Evolutionary conservation across 768 basidiomycete species (phyloP), one percentile per base, ranked within the genome.

Genomic region (Pholiota molesta): DNA sequence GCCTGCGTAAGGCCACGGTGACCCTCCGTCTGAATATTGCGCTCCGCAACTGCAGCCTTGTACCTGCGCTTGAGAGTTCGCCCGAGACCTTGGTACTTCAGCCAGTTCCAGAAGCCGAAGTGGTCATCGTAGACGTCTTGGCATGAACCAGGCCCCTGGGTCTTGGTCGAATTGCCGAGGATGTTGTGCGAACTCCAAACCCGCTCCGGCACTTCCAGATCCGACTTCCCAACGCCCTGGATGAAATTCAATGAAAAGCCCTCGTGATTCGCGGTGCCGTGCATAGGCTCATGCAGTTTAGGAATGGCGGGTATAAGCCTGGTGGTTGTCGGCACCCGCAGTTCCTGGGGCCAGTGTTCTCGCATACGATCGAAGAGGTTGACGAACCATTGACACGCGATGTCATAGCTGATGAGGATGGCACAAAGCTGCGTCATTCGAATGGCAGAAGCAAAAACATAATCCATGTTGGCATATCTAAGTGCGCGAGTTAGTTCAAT

Each of bases 191-290:
- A 55, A 0, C 72, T 49, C 80, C 80, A 81, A 0, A 66, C 62
- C 0, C 69, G 63, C 45, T 81, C 78, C 0, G 73, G 70, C 0
- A 61, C 71, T 53, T 81, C 76, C 0, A 75, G 67, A 57, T 77
- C 75, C 0, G 71, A 69, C 0, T 67, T 61, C 3, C 73, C 76
- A 26, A 67, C 63, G 5, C 72, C 68, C 0, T 31, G 55, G 5
- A 66, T 42, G 31, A 63, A 69, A 52, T 75, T 76, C 57, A 75
- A 61, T 0, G 70, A 76, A 54, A 39, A 76, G 1, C 23, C 35
- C 5, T 66, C 57, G 19, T 73, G 73, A 40, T 42, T 42, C 40
- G 40, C 66, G 60, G 10, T 54, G 53, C 3, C 60, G 60, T 78
- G 77, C 6, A 66, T 69, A 29, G 57, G 58, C 9, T 71, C 49